Conservation (phyloP, 495 filamentous ascomycete species). For the Glarea lozoyensis region DNA sequence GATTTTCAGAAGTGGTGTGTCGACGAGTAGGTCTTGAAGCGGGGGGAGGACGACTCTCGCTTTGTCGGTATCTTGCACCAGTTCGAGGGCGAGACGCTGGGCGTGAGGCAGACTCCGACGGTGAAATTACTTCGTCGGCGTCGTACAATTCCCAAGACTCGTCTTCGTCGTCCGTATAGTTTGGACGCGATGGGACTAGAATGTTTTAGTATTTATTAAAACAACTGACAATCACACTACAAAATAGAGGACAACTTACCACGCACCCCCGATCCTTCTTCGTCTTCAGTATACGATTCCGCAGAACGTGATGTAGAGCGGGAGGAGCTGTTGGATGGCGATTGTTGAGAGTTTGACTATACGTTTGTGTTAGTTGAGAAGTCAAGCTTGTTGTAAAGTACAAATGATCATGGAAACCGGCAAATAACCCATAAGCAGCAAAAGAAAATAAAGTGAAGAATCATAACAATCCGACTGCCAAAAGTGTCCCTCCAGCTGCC, state of each 20-base stretch:
- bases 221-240: no score
- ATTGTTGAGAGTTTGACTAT: slow-evolving; percentile 5
- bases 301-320: slow-evolving; percentile 17
- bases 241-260: no score
- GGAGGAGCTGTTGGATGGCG: slow-evolving; percentile 16
- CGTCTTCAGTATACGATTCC: slow-evolving; percentile 37
- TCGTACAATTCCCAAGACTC: slow-evolving; percentile 44
- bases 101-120: slow-evolving; percentile 75
- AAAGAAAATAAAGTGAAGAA: no score
- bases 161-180: slow-evolving; percentile 23
- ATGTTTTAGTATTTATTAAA: no score
- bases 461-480: no score
- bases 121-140: slow-evolving; percentile 52
- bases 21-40: slow-evolving; percentile 29
- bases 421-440: no score
- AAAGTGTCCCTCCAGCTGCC: no score
- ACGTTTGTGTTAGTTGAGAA: slow-evolving; percentile 1
- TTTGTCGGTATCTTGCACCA: slow-evolving; percentile 8
- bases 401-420: no score
- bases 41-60: slow-evolving; percentile 33
- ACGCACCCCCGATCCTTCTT: slow-evolving; percentile 42
- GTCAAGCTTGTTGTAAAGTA: no score
- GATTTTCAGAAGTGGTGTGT: slow-evolving; percentile 28
- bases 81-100: slow-evolving; percentile 29
- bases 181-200: slow-evolving; percentile 8